Conservation (phyloP, 768 basidiomycete genomes). For the Trametes punicea region DNA sequence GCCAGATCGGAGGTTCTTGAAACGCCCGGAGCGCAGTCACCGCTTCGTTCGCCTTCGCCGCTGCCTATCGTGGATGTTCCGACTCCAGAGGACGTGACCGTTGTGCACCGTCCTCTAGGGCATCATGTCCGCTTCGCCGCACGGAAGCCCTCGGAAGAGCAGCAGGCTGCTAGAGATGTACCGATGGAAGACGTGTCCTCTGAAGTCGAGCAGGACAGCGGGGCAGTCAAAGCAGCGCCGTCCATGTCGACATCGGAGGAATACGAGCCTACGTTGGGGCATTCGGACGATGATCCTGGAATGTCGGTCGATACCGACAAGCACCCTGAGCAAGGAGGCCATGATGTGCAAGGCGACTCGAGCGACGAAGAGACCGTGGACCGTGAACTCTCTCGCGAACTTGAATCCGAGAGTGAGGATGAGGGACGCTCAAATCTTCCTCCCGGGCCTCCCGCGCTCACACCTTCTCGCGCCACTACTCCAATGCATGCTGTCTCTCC, state of each 20-base stretch:
- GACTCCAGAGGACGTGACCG: slow-evolving; percentile 72
- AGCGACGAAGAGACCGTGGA: slow-evolving; percentile 30
- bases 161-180: neutral
- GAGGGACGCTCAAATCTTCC: slow-evolving; percentile 17
- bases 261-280: too few species aligned
- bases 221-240: too few species aligned
- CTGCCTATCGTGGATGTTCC: slow-evolving; percentile 14
- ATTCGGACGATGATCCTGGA: neutral
- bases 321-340: slow-evolving; percentile 9
- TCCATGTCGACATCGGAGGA: too few species aligned
- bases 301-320: neutral
- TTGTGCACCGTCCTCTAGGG: neutral
- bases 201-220: neutral
- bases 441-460: neutral
- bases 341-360: slow-evolving; percentile 25
- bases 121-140: slow-evolving; percentile 13
- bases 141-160: slow-evolving; percentile 20
- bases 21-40: neutral
- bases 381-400: slow-evolving; percentile 35
- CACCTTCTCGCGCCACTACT: neutral
- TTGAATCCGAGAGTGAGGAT: slow-evolving; percentile 13
- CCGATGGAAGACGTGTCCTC: slow-evolving; percentile 19
- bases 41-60: slow-evolving; percentile 12
- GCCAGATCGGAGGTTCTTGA: neutral
- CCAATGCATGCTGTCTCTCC: slow-evolving; percentile 5